Evolutionary conservation across 768 basidiomycete species (phyloP).

Genomic region (Suillus subalutaceus): DNA sequence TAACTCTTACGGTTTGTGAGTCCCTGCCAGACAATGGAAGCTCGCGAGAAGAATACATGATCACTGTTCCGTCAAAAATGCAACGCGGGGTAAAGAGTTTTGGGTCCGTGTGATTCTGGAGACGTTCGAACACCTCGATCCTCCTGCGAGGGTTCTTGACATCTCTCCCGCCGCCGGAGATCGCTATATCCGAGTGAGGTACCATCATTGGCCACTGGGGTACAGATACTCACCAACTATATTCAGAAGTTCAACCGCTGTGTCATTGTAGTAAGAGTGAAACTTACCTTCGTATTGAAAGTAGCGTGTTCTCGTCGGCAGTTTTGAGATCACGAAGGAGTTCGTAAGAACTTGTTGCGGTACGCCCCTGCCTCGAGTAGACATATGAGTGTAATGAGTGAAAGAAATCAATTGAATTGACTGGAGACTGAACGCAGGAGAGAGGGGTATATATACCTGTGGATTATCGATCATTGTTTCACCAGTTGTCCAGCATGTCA

Average conservation of each 20-base stretch:
- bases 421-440: background rate
- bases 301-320: constrained; percentile 28
- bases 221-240: constrained; percentile 30
- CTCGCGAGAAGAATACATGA: constrained; percentile 40
- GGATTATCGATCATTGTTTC: background rate
- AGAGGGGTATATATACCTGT: constrained; percentile 4
- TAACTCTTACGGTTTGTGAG: constrained; percentile 30
- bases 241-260: constrained; percentile 6
- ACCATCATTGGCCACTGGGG: background rate
- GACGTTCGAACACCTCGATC: constrained; percentile 32
- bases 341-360: constrained; percentile 34
- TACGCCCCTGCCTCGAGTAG: background rate
- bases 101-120: constrained; percentile 42
- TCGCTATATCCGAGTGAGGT: constrained; percentile 20
- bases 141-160: constrained; percentile 21
- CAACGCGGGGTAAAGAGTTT: constrained; percentile 42
- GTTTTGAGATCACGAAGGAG: constrained; percentile 31
- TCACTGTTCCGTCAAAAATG: constrained; percentile 49
- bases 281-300: constrained; percentile 37
- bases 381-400: background rate
- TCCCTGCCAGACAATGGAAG: constrained; percentile 35
- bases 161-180: constrained; percentile 11
- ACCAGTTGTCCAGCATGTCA: background rate
- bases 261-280: constrained; percentile 10
- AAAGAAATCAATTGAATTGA: background rate